Percentiles rank a stretch among this genome's conserved stretches.
Evolutionary conservation across 2,329 filamentous ascomycete species (phyloP).

Genomic region (Sporothrix brunneoviolacea): DNA sequence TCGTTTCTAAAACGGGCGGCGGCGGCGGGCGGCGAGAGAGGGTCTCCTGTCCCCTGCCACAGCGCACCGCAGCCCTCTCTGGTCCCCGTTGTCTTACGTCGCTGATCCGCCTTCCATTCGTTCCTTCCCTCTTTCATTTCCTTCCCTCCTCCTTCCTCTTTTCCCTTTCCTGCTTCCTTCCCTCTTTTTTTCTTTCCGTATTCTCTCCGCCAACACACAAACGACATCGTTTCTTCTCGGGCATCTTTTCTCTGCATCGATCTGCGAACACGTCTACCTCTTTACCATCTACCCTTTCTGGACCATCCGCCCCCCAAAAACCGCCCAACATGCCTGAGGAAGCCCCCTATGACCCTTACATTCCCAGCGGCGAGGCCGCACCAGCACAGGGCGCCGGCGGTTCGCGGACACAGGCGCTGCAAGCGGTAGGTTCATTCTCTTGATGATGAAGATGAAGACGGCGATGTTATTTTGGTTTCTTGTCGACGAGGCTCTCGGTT

Average conservation of each 20-base stretch:
- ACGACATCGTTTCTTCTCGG: too few relatives aligned
- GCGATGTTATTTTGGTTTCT: too few relatives aligned
- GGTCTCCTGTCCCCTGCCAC: too few relatives aligned
- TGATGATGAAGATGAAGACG: too few relatives aligned
- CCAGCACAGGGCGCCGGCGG: slow-evolving; percentile 38
- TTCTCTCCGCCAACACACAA: too few relatives aligned
- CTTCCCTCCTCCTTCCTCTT: background rate
- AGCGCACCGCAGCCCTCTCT: slow-evolving; percentile 9
- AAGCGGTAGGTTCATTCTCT: slow-evolving; percentile 63
- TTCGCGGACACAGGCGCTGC: slow-evolving; percentile 58
- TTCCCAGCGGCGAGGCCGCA: slow-evolving; percentile 59
- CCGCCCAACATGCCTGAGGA: slow-evolving; percentile 46
- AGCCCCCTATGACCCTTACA: slow-evolving; percentile 81
- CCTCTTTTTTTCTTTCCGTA: background rate
- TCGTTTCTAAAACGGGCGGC: slow-evolving; percentile 13
- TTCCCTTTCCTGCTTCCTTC: background rate
- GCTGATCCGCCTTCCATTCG: background rate
- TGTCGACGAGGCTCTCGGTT: too few relatives aligned
- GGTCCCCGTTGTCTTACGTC: background rate
- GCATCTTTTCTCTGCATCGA: too few relatives aligned
- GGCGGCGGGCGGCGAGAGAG: background rate
- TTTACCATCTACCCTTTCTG: background rate
- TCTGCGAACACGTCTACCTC: too few relatives aligned
- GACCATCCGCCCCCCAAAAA: background rate
- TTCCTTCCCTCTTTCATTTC: background rate